Evolutionary conservation across 2,329 filamentous ascomycete species (phyloP), one percentile per base, ranked within the genome.

Genomic region (Trichoderma sp.): DNA sequence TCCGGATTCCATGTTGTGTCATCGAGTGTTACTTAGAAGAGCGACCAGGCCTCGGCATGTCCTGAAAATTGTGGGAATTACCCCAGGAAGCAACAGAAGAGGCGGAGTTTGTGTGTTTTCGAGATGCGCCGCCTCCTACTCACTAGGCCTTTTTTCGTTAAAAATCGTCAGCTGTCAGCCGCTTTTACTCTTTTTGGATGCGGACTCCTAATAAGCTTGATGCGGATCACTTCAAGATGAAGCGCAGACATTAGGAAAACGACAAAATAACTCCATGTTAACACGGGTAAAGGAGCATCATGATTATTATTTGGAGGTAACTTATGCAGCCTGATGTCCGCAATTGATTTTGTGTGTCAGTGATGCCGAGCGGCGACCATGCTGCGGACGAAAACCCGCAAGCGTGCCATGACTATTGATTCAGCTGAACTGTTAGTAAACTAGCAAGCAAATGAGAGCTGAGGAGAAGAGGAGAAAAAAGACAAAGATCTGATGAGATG

Each of bases 121-220:
- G 16, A 69, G 9, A 12, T 8, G 21, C 50, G 18, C 24, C 18
- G 38, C 67, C 21, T 18, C 53, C 7, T 2, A 35, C 0, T 18
- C 18, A 3, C 69, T 72, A 72, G 18, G 7, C 38, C 16, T 1
- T 9, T 35, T 63, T 35, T 9, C 14, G 69, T 11, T 14, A 53
- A 35, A 9, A 29, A 16, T 38, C 53, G 59, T 64, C 69, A 72
- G 69, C 69, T 18, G 59, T 72, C 59, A 72, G 69, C 38, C 29
- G 7, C 16, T 35, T 63, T 35, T 53, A 53, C 27, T 38, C 29
- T 53, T 35, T 72, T 16, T 35, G 35, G 29, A 24, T 53, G 38
- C 21, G 50, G n/a, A 11, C 33, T 71, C 35, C 16, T 33, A 41
- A 45, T 7, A 4, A 31, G 56, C 33, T 14, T 21, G 14, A 14